These are phyloP conservation scores for Tolypocladium ophioglossoides DNA, from an alignment of 2,329 filamentous ascomycete species.

Conservation along the genomic window DNA sequence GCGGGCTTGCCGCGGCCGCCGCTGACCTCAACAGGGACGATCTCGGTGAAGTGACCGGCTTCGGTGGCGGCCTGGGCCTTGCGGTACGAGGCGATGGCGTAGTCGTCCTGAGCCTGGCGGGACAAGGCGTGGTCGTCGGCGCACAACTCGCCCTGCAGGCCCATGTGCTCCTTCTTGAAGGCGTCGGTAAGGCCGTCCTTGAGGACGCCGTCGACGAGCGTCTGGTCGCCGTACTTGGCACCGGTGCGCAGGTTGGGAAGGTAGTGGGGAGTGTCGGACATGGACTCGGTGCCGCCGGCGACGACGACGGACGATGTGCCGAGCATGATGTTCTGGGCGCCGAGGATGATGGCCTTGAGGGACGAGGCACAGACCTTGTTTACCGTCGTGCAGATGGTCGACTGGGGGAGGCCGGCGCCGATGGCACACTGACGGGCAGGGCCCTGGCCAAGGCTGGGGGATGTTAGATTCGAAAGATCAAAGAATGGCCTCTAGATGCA, in stretches of 20 bases:
- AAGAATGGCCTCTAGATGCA: too few species aligned
- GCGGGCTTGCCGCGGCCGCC: conserved; percentile 85
- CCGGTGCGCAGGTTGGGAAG: conserved; percentile 77
- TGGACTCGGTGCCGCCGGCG: conserved; percentile 91
- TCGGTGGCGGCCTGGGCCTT: conserved; percentile 81
- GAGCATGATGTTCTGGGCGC: conserved; percentile 94
- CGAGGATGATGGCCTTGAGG: conserved; percentile 88
- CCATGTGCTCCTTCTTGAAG: conserved; percentile 97
- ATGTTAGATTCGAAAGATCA: background rate
- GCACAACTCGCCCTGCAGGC: conserved; percentile 84
- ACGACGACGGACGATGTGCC: conserved; percentile 89
- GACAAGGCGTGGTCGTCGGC: conserved; percentile 70
- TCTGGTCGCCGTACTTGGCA: conserved; percentile 88
- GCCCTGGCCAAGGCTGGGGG: conserved; percentile 76
- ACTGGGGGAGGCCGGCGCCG: conserved; percentile 71
- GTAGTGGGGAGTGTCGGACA: conserved; percentile 97
- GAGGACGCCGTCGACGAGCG: conserved; percentile 79
- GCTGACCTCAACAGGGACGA: conserved; percentile 77
- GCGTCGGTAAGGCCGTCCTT: conserved; percentile 93
- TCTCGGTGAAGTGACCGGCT: conserved; percentile 77
- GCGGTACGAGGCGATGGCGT: conserved; percentile 91
- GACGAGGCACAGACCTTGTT: conserved; percentile 99
- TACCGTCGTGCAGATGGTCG: conserved; percentile 78
- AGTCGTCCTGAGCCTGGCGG: conserved; percentile 84
- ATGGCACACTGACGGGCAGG: conserved; percentile 92